phyloP scores from a whole-genome alignment of 768 basidiomycete species.

The Calocera viscosa region DNA sequence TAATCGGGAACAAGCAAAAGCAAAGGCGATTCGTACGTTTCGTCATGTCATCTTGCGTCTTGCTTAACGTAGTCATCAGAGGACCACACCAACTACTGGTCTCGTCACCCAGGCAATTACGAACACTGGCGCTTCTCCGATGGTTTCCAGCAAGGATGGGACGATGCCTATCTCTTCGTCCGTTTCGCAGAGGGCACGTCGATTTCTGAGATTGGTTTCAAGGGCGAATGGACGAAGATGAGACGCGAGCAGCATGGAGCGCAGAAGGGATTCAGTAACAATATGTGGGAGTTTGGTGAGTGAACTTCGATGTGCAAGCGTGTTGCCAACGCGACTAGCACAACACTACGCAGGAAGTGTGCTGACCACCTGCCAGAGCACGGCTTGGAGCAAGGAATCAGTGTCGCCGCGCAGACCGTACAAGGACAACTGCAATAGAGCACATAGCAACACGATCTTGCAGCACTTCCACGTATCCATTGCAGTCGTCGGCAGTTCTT shows the following conservation, averaged over 20 bases:
- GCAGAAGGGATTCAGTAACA: slow-evolving; percentile 30
- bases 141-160: slow-evolving; percentile 61
- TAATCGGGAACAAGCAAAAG: slow-evolving; percentile 25
- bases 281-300: slow-evolving; percentile 58
- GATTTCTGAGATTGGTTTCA: slow-evolving; percentile 52
- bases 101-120: slow-evolving; percentile 43
- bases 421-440: not conserved
- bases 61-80: slow-evolving; percentile 18
- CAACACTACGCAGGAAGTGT: no score
- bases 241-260: slow-evolving; percentile 36
- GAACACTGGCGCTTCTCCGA: slow-evolving; percentile 55
- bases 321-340: not conserved
- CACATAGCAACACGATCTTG: not conserved
- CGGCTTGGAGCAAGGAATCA: not conserved
- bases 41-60: not conserved
- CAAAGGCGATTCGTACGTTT: slow-evolving; percentile 25
- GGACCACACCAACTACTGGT: slow-evolving; percentile 36
- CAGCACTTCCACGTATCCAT: no score
- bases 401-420: not conserved
- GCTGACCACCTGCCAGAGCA: not conserved
- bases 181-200: slow-evolving; percentile 20
- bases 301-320: slow-evolving; percentile 3
- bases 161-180: slow-evolving; percentile 51
- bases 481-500: no score
- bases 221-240: slow-evolving; percentile 43